These are phyloP conservation scores for Pisolithus orientalis DNA, from an alignment of 768 basidiomycete genomes.

Conservation along the genomic window DNA sequence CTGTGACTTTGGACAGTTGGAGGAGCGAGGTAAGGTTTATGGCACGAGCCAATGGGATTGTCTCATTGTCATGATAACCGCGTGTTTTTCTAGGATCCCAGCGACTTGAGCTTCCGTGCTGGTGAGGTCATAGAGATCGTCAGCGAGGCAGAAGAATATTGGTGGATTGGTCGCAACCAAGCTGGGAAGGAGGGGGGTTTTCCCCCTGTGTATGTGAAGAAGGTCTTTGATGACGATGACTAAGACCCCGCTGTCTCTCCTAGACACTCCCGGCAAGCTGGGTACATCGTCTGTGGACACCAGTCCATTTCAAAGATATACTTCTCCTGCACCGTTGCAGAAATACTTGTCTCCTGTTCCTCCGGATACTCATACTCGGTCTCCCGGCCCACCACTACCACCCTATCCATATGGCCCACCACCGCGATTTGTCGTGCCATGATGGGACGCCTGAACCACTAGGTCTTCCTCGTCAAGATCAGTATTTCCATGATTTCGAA, in stretches of 20 bases:
- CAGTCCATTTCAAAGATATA: slow-evolving; percentile 4
- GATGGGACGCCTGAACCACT: background rate
- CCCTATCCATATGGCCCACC: background rate
- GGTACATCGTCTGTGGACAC: slow-evolving; percentile 6
- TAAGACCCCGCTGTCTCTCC: slow-evolving; percentile 14
- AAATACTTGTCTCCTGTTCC: background rate
- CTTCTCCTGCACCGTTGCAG: background rate
- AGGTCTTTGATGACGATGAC: slow-evolving; percentile 23
- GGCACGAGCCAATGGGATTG: background rate
- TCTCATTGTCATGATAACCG: slow-evolving; percentile 3
- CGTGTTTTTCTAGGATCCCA: slow-evolving; percentile 47
- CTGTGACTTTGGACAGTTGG: slow-evolving; percentile 27
- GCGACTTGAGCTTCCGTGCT: slow-evolving; percentile 66
- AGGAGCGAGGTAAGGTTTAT: slow-evolving; percentile 18
- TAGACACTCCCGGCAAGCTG: slow-evolving; percentile 15
- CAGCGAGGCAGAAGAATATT: slow-evolving; percentile 76
- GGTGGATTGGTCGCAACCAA: slow-evolving; percentile 74
- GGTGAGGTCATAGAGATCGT: slow-evolving; percentile 80
- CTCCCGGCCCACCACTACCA: background rate
- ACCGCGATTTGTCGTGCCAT: background rate
- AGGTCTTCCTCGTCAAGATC: slow-evolving; percentile 11
- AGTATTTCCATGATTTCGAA: too few species aligned
- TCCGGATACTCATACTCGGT: background rate
- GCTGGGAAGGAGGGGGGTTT: slow-evolving; percentile 68
- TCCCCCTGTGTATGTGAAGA: slow-evolving; percentile 73